Base-by-base conservation (phyloP, 2,329 filamentous ascomycete genomes). In the Aureobasidium sp. region DNA sequence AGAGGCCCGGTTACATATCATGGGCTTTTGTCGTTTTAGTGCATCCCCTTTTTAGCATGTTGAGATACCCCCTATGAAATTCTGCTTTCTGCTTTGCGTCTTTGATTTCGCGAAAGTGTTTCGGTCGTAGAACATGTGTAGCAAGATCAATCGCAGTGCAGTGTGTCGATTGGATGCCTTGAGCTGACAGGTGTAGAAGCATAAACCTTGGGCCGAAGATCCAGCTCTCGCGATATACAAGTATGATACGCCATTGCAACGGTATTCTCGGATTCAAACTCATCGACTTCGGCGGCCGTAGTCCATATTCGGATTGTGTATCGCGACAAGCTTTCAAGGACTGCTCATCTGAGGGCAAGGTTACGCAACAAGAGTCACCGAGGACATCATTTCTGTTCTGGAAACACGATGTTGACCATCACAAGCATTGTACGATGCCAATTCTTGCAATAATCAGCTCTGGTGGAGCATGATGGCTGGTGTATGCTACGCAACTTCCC, bases 11-110 rank as follows among this genome's bases (percentile, higher is more conserved):
- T 33, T 7, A 21, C 19, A 19, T 27, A 4, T n/a, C 23, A 46
- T 46, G 43, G 27, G 9, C 21, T n/a, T 46, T 8, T 35, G 7
- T 57, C 19, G 11, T 25, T 47, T 33, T 40, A 7, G 40, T 33
- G 9, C 23, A 25, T 47, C 33, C 27, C 29, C 11, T 25, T 8
- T 58, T 49, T 49, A 58, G 55, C 55, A 49, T 58, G 31, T 25
- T 31, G 33, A 58, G 55, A 58, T 58, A 58, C 54, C 55, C 55
- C 55, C 21, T 40, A 46, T 37, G 21, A 46, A 46, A 40, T 43
- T 38, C 15, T 33, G 23, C 49, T 38, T 53, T 25, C 19, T 50
- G 21, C 35, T 35, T 55, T 46, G 40, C 13, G 11, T 57, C 21
- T 38, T 45, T 46, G n/a, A 27, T 29, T 37, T 27, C 21, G 19